phyloP scores from a whole-genome alignment of 441 rosid genomes.

The Gossypium davidsonii region DNA sequence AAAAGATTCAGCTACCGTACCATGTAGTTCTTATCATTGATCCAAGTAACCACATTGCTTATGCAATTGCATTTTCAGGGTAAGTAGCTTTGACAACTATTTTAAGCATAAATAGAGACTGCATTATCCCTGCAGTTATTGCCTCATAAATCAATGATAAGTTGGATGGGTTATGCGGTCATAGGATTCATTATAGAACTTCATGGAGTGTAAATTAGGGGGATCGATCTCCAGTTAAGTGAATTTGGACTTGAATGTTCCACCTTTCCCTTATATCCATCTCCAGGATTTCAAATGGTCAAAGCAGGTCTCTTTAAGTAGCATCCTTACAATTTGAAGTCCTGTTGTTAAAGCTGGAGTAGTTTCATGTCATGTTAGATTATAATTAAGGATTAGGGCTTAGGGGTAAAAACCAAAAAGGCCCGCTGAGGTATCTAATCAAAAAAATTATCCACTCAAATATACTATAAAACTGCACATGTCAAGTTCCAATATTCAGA shows the following conservation, averaged over 20 bases:
- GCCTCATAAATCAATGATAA: constrained; percentile 12
- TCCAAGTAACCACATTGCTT: background rate
- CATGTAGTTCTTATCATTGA: background rate
- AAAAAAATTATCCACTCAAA: background rate
- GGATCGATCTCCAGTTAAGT: background rate
- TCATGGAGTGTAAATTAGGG: background rate
- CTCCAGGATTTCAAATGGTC: too few species aligned
- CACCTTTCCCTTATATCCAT: too few species aligned
- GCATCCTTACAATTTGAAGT: too few species aligned
- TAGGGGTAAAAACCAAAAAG: background rate
- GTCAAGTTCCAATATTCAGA: constrained; percentile 1
- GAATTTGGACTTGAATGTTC: too few species aligned
- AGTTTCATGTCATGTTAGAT: background rate
- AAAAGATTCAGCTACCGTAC: constrained; percentile 16
- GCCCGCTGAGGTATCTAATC: background rate
- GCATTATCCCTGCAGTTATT: background rate
- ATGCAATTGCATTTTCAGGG: background rate
- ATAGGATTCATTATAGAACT: background rate
- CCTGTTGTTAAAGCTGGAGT: background rate
- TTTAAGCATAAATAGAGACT: background rate
- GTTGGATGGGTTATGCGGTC: background rate
- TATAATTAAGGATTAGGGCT: background rate
- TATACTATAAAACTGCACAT: background rate
- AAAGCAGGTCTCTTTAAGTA: too few species aligned
- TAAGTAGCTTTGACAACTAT: background rate